Percentiles rank a stretch among this genome's conserved stretches.
Evolutionary conservation across 352 stramenopile genomes (phyloP).

Genomic region (Pythium folliculosum): DNA sequence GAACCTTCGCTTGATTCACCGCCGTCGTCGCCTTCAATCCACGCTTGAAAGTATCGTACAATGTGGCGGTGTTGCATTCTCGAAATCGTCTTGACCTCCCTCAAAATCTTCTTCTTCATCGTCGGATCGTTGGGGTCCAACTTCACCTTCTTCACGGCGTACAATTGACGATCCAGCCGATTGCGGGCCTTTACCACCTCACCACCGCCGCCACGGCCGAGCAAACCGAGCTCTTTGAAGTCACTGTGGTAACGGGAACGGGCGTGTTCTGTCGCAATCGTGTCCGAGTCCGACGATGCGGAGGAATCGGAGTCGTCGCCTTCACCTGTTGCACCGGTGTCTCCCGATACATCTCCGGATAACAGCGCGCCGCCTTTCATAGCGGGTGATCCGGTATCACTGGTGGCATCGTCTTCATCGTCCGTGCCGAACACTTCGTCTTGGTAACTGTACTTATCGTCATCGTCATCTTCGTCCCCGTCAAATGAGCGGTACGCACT

Average conservation of each 20-base stretch:
- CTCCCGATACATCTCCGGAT: constrained; percentile 14
- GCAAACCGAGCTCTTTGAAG: constrained; percentile 85
- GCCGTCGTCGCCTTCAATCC: constrained; percentile 80
- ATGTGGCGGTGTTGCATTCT: constrained; percentile 96
- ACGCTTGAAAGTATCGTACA: constrained; percentile 93
- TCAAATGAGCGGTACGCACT: constrained; percentile 24
- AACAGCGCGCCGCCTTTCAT: background rate
- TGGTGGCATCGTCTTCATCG: constrained; percentile 15
- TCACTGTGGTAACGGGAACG: constrained; percentile 82
- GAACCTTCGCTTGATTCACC: constrained; percentile 26
- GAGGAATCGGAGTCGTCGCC: constrained; percentile 38
- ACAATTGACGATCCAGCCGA: constrained; percentile 79
- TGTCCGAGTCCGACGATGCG: constrained; percentile 50
- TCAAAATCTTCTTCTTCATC: constrained; percentile 95
- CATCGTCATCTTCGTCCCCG: constrained; percentile 35
- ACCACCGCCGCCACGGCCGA: constrained; percentile 77
- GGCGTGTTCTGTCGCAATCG: constrained; percentile 44
- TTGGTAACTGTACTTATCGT: constrained; percentile 38
- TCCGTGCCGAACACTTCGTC: constrained; percentile 33
- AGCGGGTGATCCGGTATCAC: constrained; percentile 5
- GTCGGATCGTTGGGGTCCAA: constrained; percentile 82
- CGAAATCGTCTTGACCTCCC: constrained; percentile 96
- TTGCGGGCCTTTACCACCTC: constrained; percentile 88
- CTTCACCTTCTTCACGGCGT: constrained; percentile 88
- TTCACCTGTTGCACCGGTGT: constrained; percentile 17